Evolutionary conservation across 1,284 basidiomycete genomes (phyloP), one percentile per base, ranked within the genome.

Genomic region (Stereum hirsutum): DNA sequence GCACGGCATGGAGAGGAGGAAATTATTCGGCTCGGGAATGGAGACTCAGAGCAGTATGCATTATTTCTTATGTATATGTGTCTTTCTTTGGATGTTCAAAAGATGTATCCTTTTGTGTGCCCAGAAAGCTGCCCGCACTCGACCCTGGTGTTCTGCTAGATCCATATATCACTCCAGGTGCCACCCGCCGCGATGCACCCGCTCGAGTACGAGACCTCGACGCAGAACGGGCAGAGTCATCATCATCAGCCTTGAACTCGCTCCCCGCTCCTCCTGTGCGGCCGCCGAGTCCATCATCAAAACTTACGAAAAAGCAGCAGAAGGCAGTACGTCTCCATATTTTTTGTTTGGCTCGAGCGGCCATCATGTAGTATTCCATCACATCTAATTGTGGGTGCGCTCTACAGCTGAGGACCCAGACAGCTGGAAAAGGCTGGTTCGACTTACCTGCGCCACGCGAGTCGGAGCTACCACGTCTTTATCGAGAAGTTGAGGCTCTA

Each of bases 401-500:
- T 42, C 20, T 41, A 20, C 49, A 90, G 84, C 58, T 87, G 27
- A 81, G 75, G 57, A 76, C 78, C 48, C 76, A 77, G 45, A 90
- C 89, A 0, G 78, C 89, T 1, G 92, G 91, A 0, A 75, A 82
- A 38, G 72, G 76, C 41, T 99, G 95, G 94, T 93, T 91, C 55
- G 86, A 95, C 54, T 74, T 98, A 46, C 93, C 95, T 24, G 79
- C 89, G 5, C 89, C 91, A 19, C 66, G 81, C 17, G 81, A 84
- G 45, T 78, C 86, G 7, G 80, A 92, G 47, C 69, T 93, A 5
- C 89, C 90, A 26, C 78, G 86, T 45, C 72, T 98, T 50, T 74
- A 92, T 56, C 81, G 88, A 45, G 94, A 99, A 66, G 89, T 97
- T 27, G 92, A 97, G 61, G 91, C 95, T 1, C 69, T 98, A 41